Evolutionary conservation across 768 basidiomycete genomes (phyloP).

Genomic region (Hygrophoropsis aurantiaca): DNA sequence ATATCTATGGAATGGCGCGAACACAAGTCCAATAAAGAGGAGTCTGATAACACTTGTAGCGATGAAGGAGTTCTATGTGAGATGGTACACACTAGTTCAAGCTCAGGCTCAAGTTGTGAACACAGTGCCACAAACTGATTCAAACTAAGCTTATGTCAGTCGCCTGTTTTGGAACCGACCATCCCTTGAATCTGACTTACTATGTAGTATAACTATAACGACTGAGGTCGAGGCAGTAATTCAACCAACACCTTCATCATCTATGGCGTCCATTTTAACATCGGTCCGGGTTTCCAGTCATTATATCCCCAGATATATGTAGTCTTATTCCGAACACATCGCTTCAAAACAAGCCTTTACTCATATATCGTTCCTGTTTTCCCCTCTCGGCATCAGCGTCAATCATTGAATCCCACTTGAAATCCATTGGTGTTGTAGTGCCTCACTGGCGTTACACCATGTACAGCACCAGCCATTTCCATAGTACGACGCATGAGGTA

Average conservation of each 20-base stretch:
- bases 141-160: too few species aligned
- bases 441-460: constrained; percentile 45
- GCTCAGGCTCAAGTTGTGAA: too few species aligned
- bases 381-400: constrained; percentile 13
- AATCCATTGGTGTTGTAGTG: constrained; percentile 29
- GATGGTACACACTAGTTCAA: too few species aligned
- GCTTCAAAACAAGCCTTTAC: constrained; percentile 31
- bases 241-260: neutral
- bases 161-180: too few species aligned
- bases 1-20: too few species aligned
- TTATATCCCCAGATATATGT: constrained; percentile 32
- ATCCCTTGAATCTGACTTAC: too few species aligned
- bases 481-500: constrained; percentile 44
- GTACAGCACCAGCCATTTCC: constrained; percentile 41
- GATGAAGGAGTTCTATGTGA: too few species aligned
- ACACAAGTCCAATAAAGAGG: too few species aligned
- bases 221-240: neutral
- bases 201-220: too few species aligned
- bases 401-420: constrained; percentile 35
- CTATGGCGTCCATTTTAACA: constrained; percentile 19
- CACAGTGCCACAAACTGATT: too few species aligned
- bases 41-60: too few species aligned
- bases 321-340: constrained; percentile 37
- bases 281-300: constrained; percentile 27
- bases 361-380: constrained; percentile 38